These are phyloP conservation scores for Thermochaetoides thermophila DNA, from an alignment of 495 filamentous ascomycete species.

Conservation along the genomic window DNA sequence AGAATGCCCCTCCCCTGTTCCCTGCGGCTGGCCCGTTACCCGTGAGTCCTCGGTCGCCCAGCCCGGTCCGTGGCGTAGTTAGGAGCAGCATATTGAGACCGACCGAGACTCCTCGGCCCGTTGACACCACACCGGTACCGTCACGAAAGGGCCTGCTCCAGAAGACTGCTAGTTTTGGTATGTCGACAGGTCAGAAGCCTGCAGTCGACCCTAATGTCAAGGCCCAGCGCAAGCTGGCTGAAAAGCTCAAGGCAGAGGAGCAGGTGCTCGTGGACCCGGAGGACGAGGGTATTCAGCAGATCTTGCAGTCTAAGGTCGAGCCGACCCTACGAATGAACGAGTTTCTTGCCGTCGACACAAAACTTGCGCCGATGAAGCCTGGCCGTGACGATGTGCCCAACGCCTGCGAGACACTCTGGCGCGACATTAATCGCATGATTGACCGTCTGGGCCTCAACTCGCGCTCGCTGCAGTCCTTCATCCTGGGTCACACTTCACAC, in stretches of 20 bases:
- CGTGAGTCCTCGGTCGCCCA: slow-evolving; percentile 60
- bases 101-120: slow-evolving; percentile 36
- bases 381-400: slow-evolving; percentile 38
- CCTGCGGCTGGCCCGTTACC: slow-evolving; percentile 45
- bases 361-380: slow-evolving; percentile 19
- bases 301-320: slow-evolving; percentile 31
- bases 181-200: slow-evolving; percentile 17
- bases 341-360: slow-evolving; percentile 34
- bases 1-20: slow-evolving; percentile 35
- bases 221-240: slow-evolving; percentile 28
- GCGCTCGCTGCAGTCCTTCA: slow-evolving; percentile 56
- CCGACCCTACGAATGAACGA: slow-evolving; percentile 38
- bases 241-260: slow-evolving; percentile 33
- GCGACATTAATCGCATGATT: slow-evolving; percentile 93
- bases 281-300: slow-evolving; percentile 37
- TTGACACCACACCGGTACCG: slow-evolving; percentile 33
- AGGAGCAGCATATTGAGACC: slow-evolving; percentile 32
- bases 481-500: slow-evolving; percentile 43
- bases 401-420: slow-evolving; percentile 60
- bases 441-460: slow-evolving; percentile 83
- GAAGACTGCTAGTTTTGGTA: too few species aligned
- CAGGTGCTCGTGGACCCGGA: slow-evolving; percentile 39
- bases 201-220: slow-evolving; percentile 23
- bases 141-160: too few species aligned
- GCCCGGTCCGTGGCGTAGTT: slow-evolving; percentile 46